A percentile compares a stretch with the other conserved stretches of the same genome.
These are phyloP conservation scores for Boletellus emodensis DNA, from an alignment of 768 basidiomycete species.

Conservation along the genomic window DNA sequence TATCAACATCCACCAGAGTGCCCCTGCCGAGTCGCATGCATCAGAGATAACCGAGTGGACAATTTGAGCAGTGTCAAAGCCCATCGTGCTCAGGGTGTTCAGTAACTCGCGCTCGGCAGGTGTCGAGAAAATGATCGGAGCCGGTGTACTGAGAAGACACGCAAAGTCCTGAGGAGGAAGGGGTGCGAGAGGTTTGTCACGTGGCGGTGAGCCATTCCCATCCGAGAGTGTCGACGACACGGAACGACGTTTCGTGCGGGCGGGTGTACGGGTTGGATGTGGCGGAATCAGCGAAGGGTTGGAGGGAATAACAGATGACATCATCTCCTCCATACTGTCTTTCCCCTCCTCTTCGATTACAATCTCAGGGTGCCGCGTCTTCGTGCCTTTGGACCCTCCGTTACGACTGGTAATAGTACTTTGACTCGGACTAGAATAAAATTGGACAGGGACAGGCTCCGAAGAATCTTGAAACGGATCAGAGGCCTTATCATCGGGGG, in stretches of 20 bases:
- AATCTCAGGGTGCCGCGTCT: constrained; percentile 41
- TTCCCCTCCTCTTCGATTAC: constrained; percentile 49
- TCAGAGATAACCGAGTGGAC: constrained; percentile 89
- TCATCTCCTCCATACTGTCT: constrained; percentile 1
- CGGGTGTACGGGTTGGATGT: constrained; percentile 80
- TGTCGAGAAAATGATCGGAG: constrained; percentile 85
- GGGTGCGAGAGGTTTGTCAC: constrained; percentile 42
- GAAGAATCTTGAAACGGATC: constrained; percentile 41
- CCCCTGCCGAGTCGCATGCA: constrained; percentile 89
- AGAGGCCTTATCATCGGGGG: constrained; percentile 45
- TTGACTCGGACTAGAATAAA: constrained; percentile 54
- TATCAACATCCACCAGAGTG: constrained; percentile 95
- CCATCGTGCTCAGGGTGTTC: constrained; percentile 66
- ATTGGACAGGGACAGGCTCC: constrained; percentile 21
- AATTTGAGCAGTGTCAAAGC: constrained; percentile 92
- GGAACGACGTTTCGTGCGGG: constrained; percentile 91
- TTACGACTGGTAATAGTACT: constrained; percentile 52
- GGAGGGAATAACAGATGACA: constrained; percentile 21
- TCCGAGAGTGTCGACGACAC: constrained; percentile 85
- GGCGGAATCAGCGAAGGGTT: constrained; percentile 42
- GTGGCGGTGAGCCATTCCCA: constrained; percentile 45
- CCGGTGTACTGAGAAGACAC: constrained; percentile 56
- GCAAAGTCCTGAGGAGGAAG: constrained; percentile 54
- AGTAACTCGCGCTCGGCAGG: constrained; percentile 76
- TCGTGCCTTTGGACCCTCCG: constrained; percentile 26